Percentiles rank a stretch among this genome's conserved stretches.
phyloP scores from a whole-genome alignment of 1,284 basidiomycete species.

The Cutaneotrichosporon sp. region DNA sequence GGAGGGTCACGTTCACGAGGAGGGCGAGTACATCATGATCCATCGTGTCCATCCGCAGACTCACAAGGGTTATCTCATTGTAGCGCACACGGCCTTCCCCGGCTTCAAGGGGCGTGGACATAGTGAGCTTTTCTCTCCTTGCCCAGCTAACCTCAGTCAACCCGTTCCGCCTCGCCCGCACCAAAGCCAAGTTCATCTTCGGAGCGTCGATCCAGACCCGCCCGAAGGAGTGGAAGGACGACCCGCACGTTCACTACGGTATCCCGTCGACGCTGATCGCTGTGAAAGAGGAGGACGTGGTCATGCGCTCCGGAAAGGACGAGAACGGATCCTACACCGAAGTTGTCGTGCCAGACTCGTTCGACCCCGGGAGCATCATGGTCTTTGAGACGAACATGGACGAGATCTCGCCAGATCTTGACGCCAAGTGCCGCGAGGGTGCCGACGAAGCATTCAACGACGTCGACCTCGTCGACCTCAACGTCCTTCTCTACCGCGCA shows the following conservation, averaged over 20 bases:
- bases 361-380: constrained; percentile 89
- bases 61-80: constrained; percentile 82
- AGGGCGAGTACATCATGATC: constrained; percentile 86
- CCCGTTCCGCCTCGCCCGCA: constrained; percentile 74
- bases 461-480: constrained; percentile 80
- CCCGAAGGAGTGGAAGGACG: constrained; percentile 59
- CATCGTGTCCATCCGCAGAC: constrained; percentile 86
- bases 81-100: constrained; percentile 87
- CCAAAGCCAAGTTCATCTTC: constrained; percentile 69
- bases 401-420: constrained; percentile 59
- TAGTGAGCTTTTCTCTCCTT: constrained; percentile 53
- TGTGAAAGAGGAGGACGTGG: constrained; percentile 56
- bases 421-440: constrained; percentile 62
- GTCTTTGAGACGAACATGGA: constrained; percentile 74
- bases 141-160: constrained; percentile 57
- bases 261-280: constrained; percentile 67
- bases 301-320: constrained; percentile 53
- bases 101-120: constrained; percentile 70
- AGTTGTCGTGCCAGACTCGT: constrained; percentile 72
- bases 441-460: constrained; percentile 66
- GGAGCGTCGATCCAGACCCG: constrained; percentile 68
- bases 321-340: constrained; percentile 66
- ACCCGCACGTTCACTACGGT: constrained; percentile 61
- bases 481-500: constrained; percentile 72
- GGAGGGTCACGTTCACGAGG: constrained; percentile 92